These are phyloP conservation scores for Nannochloris sp. DNA, from an alignment of 139 green algal species.

Conservation along the genomic window DNA sequence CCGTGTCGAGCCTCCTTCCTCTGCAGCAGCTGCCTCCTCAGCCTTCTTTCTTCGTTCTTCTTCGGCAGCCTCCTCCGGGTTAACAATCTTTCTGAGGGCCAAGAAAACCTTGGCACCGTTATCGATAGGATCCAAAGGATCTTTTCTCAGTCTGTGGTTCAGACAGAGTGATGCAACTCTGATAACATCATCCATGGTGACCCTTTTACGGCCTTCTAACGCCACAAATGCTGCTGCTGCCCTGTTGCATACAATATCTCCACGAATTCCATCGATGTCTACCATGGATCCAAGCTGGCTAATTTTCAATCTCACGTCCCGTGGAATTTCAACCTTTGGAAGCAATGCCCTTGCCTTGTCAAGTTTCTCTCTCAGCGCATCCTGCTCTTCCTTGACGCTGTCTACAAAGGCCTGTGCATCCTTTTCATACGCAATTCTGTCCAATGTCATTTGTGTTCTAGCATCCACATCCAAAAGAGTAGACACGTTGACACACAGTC, in stretches of 20 bases:
- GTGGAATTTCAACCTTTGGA: conserved; percentile 30
- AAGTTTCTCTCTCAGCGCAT: conserved; percentile 57
- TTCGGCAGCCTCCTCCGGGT: conserved; percentile 17
- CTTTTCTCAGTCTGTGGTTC: conserved; percentile 88
- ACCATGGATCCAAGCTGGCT: conserved; percentile 78
- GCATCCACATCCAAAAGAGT: conserved; percentile 63
- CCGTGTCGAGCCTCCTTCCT: neutral
- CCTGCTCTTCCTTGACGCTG: conserved; percentile 42
- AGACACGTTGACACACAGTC: conserved; percentile 68
- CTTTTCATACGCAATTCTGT: conserved; percentile 75
- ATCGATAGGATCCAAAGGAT: conserved; percentile 85
- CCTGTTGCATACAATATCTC: conserved; percentile 82
- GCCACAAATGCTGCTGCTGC: conserved; percentile 71
- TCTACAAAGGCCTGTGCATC: conserved; percentile 46
- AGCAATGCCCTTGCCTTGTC: conserved; percentile 46
- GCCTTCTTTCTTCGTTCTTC: conserved; percentile 37
- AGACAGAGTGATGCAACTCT: conserved; percentile 69
- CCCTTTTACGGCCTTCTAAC: conserved; percentile 59
- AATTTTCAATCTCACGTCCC: conserved; percentile 65
- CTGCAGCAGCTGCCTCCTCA: conserved; percentile 2
- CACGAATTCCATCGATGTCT: conserved; percentile 85
- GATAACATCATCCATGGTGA: conserved; percentile 64
- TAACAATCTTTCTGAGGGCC: conserved; percentile 17
- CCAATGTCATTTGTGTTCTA: conserved; percentile 77
- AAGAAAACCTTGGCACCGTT: conserved; percentile 73